Evolutionary conservation across 306 rosid species (phyloP).

Genomic region (Glycine soja): DNA sequence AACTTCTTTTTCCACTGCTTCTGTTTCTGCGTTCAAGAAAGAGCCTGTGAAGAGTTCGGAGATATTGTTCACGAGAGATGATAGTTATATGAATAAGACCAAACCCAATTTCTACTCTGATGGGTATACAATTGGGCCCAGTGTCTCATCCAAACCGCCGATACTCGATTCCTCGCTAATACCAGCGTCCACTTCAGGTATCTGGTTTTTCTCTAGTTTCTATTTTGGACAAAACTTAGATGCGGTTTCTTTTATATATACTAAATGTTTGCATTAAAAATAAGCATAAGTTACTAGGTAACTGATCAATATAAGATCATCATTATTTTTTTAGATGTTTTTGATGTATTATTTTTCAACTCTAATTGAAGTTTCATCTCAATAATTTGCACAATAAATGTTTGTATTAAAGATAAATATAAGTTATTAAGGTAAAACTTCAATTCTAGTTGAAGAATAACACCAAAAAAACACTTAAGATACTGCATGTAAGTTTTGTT

Average conservation of each 20-base stretch:
- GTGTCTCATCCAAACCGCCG: constrained; percentile 49
- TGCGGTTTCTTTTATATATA: too few relatives aligned
- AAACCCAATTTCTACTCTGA: constrained; percentile 52
- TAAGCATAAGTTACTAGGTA: background rate
- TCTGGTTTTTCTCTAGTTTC: background rate
- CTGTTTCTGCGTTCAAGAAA: constrained; percentile 46
- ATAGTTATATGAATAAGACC: constrained; percentile 60
- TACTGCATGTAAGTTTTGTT: background rate
- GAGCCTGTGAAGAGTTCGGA: constrained; percentile 38
- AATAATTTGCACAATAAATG: background rate
- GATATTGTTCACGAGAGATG: constrained; percentile 61
- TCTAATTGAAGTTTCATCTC: background rate
- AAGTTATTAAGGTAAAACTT: background rate
- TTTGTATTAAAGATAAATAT: background rate
- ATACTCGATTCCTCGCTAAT: constrained; percentile 64
- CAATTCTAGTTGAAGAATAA: background rate
- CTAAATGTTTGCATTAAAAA: background rate
- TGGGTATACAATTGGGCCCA: constrained; percentile 52
- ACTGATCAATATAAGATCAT: background rate
- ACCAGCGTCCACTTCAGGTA: constrained; percentile 53
- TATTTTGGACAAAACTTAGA: background rate
- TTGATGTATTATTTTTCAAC: too few relatives aligned
- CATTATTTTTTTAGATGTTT: background rate
- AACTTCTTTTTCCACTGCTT: constrained; percentile 8
- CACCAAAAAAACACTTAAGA: background rate